Evolutionary conservation across 2,329 filamentous ascomycete species (phyloP).

Genomic region (Drechslerella dactyloides): DNA sequence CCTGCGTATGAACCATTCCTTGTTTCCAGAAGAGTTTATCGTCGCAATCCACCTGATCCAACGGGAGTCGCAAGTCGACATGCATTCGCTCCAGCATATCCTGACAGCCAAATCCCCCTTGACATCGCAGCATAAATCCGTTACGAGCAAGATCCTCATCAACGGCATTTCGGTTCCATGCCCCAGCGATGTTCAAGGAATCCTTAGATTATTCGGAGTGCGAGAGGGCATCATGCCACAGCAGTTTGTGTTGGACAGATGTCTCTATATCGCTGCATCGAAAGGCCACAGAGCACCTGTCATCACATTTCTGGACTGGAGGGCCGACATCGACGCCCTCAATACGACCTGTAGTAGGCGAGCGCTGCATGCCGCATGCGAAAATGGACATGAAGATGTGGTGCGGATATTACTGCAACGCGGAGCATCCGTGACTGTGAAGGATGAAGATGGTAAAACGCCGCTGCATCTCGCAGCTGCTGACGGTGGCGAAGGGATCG

Average conservation of each 20-base stretch:
- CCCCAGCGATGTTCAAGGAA: slow-evolving; percentile 34
- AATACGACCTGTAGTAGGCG: slow-evolving; percentile 51
- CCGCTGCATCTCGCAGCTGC: slow-evolving; percentile 56
- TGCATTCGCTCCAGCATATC: slow-evolving; percentile 36
- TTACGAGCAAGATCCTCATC: slow-evolving; percentile 36
- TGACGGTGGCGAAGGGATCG: slow-evolving; percentile 54
- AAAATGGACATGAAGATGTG: slow-evolving; percentile 55
- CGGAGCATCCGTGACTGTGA: slow-evolving; percentile 54
- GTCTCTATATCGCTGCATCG: slow-evolving; percentile 51
- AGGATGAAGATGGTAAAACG: slow-evolving; percentile 55
- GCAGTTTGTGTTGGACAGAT: slow-evolving; percentile 30
- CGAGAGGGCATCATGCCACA: slow-evolving; percentile 31
- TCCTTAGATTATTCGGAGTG: slow-evolving; percentile 34
- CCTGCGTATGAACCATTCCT: slow-evolving; percentile 32
- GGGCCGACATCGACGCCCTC: slow-evolving; percentile 36
- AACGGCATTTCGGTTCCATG: slow-evolving; percentile 38
- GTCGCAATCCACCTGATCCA: slow-evolving; percentile 39
- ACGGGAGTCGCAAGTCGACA: slow-evolving; percentile 18
- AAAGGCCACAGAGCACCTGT: slow-evolving; percentile 39
- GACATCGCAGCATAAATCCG: slow-evolving; percentile 36
- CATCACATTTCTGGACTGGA: slow-evolving; percentile 44
- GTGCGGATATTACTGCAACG: slow-evolving; percentile 55
- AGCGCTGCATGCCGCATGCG: slow-evolving; percentile 56
- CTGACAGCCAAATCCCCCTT: slow-evolving; percentile 44
- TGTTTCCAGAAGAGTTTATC: slow-evolving; percentile 46